phyloP scores from a whole-genome alignment of 1,284 basidiomycete genomes.

The Heliocybe sulcata region DNA sequence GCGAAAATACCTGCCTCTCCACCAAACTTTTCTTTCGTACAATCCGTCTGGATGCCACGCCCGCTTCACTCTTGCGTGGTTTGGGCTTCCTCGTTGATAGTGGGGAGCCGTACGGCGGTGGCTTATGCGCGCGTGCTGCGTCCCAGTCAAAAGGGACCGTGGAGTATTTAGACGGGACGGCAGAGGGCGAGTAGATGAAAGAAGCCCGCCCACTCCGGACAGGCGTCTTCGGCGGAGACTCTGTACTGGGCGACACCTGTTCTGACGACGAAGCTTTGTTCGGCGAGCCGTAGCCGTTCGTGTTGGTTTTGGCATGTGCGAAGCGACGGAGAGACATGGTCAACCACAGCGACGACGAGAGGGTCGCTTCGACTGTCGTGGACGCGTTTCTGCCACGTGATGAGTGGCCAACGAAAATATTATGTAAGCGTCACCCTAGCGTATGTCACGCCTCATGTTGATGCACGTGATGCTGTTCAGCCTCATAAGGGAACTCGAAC shows the following conservation, averaged over 20 bases:
- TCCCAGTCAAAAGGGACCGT: conserved; percentile 79
- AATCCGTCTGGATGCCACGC: conserved; percentile 35
- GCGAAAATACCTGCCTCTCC: conserved; percentile 39
- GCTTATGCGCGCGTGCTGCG: conserved; percentile 55
- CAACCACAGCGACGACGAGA: conserved; percentile 3
- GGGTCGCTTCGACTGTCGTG: conserved; percentile 4
- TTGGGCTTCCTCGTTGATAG: conserved; percentile 30
- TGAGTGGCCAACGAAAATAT: background rate
- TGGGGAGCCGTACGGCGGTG: conserved; percentile 64
- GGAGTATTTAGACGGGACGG: conserved; percentile 62
- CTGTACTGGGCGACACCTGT: background rate
- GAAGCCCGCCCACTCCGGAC: background rate
- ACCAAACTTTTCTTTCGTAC: conserved; percentile 56
- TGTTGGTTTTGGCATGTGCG: conserved; percentile 37
- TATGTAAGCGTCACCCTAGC: background rate
- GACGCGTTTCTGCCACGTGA: conserved; percentile 1
- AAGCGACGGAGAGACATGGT: conserved; percentile 45
- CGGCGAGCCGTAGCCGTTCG: conserved; percentile 16
- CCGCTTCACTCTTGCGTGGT: conserved; percentile 33
- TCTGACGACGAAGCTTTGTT: conserved; percentile 20
- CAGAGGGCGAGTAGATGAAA: conserved; percentile 35
- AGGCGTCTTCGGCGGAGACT: background rate
- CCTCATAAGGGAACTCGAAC: conserved; percentile 1
- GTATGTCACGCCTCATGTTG: background rate
- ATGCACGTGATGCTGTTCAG: background rate